Base-by-base conservation (phyloP, 305 asterid genomes). In the Solanum hybrid region DNA sequence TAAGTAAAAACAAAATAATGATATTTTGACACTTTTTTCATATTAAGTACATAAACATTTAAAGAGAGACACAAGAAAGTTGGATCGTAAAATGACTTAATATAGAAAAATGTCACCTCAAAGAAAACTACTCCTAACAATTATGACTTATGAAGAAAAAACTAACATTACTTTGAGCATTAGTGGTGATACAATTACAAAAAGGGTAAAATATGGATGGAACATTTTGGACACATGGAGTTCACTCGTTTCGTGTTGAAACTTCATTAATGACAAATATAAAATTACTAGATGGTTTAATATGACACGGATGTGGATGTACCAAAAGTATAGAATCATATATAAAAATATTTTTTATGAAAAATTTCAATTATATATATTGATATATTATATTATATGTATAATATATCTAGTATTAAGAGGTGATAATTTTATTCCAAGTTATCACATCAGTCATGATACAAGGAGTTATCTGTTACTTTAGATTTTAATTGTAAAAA, bases 181-280 rank as follows among this genome's bases (percentile, higher is more conserved):
- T 24, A 24, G 33, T 69, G 33, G 33, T 24, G 76, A 69, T 24
- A 24, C 33, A 11, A 69, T n/a, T 26, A 69, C 75, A 67, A 67
- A 67, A n/a, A 42, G 1, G 36, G 8, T 5, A 61, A 57, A 61
- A 20, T 20, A 7, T 51, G n/a, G 67, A 3, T 61, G 0, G 24
- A 20, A 57, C 2, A 57, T 7, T 0, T 57, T 26, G 0, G 29
- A 26, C 77, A 26, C 10, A 26, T 26, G 14, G 3, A 57, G 18
- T 4, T 42, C 6, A 51, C 67, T 51, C 10, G n/a, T 51, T 51
- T 57, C n/a, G 4, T 18, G 0, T 57, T 0, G 1, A 57, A 69
- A n/a, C 0, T 24, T 1, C 0, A 26, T 11, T 24, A 69, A 69
- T 4, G 0, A 67, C 3, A n/a, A 24, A 61, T 9, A 61, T 18